These are phyloP conservation scores for Cerioporus squamosus DNA, from an alignment of 1,284 basidiomycete species.

Conservation along the genomic window DNA sequence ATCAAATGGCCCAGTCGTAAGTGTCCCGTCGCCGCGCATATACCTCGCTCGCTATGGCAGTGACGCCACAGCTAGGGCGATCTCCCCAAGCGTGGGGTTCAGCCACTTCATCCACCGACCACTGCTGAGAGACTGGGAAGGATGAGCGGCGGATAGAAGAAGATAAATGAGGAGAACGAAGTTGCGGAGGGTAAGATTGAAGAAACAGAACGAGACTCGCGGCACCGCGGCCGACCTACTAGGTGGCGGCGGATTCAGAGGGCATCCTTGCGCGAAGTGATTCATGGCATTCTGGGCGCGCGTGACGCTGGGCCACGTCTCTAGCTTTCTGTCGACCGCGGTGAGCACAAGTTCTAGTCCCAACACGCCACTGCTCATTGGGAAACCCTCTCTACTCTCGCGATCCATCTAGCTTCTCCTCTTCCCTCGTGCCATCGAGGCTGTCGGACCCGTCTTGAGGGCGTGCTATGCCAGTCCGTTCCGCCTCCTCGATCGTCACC, in stretches of 20 bases:
- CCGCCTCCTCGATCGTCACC: slow-evolving; percentile 36
- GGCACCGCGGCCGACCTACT: slow-evolving; percentile 38
- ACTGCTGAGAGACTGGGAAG: slow-evolving; percentile 32
- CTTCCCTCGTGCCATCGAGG: no score
- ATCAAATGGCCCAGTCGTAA: slow-evolving; percentile 40
- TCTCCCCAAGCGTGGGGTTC: slow-evolving; percentile 40
- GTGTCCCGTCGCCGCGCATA: slow-evolving; percentile 42
- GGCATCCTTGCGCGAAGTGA: slow-evolving; percentile 37
- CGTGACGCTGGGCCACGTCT: no score
- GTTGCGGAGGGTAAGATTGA: slow-evolving; percentile 8
- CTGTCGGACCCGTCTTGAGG: no score
- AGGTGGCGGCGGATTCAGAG: slow-evolving; percentile 43
- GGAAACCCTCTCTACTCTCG: no score
- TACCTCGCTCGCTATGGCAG: slow-evolving; percentile 42
- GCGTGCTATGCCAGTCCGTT: no score
- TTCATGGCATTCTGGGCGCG: no score
- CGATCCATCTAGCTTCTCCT: no score
- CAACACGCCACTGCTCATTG: no score
- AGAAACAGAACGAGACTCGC: slow-evolving; percentile 4
- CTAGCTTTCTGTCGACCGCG: no score
- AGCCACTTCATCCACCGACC: slow-evolving; percentile 44
- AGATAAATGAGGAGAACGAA: background rate
- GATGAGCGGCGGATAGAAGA: slow-evolving; percentile 38
- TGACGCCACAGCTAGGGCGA: slow-evolving; percentile 38
- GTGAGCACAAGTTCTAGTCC: no score